A percentile compares a stretch with the other conserved stretches of the same genome.
Conservation (phyloP, 345 rosid species). For the Passiflora organensis region DNA sequence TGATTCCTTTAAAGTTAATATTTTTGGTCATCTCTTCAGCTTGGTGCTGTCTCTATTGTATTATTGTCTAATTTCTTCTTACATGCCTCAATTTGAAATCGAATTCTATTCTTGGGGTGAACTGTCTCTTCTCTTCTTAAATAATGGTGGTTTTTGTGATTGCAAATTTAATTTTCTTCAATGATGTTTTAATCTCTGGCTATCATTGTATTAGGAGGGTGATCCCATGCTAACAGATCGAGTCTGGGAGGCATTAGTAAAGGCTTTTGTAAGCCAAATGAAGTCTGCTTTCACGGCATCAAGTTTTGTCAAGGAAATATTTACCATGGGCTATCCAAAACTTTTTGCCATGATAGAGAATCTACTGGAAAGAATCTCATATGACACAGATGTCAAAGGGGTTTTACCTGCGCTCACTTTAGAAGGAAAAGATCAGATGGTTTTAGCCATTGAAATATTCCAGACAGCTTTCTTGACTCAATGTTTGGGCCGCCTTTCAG, state of each 20-base stretch:
- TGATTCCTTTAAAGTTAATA: no score
- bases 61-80: background rate
- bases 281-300: conserved; percentile 95
- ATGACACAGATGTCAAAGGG: conserved; percentile 82
- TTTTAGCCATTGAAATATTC: conserved; percentile 70
- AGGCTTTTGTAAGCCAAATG: conserved; percentile 87
- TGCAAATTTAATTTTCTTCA: background rate
- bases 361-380: conserved; percentile 80
- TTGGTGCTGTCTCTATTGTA: background rate
- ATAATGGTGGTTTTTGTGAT: no score
- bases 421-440: conserved; percentile 77
- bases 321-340: conserved; percentile 89
- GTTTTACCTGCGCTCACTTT: conserved; percentile 72
- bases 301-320: conserved; percentile 93
- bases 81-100: background rate
- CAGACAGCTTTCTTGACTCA: conserved; percentile 82
- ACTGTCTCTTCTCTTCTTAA: background rate
- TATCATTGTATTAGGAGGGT: conserved; percentile 43
- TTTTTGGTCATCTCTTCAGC: background rate
- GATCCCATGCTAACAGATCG: conserved; percentile 78
- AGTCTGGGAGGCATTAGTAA: conserved; percentile 95
- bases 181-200: conserved; percentile 15
- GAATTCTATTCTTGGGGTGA: background rate
- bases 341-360: conserved; percentile 78
- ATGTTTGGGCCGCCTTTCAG: conserved; percentile 80